phyloP scores from a whole-genome alignment of 495 filamentous ascomycete genomes.

The Poronia punctata region DNA sequence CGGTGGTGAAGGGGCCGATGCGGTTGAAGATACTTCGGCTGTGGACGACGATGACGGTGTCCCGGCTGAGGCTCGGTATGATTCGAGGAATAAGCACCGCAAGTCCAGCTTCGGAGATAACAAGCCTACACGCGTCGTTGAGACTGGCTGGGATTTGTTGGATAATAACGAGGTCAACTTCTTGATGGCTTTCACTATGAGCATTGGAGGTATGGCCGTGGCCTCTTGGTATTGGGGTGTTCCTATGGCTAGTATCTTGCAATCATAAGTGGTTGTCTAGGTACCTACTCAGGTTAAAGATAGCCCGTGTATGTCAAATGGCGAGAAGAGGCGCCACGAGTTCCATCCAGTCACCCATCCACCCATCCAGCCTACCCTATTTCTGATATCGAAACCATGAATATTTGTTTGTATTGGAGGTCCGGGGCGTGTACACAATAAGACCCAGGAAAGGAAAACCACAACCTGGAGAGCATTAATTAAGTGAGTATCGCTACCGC shows the following conservation, averaged over 20 bases:
- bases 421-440: too few species aligned
- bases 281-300: neutral
- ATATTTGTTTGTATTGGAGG: too few species aligned
- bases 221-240: constrained; percentile 47
- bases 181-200: constrained; percentile 78
- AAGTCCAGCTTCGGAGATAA: constrained; percentile 44
- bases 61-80: constrained; percentile 26
- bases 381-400: too few species aligned
- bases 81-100: constrained; percentile 36
- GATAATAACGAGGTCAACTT: constrained; percentile 95
- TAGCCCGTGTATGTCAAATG: neutral
- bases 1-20: constrained; percentile 23
- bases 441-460: too few species aligned
- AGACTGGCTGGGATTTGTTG: constrained; percentile 67
- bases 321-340: neutral
- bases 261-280: constrained; percentile 11
- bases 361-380: too few species aligned
- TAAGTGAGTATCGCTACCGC: too few species aligned
- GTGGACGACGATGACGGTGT: constrained; percentile 16
- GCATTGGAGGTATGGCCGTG: constrained; percentile 65
- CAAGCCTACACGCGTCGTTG: constrained; percentile 62
- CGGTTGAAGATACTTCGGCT: constrained; percentile 23
- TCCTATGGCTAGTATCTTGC: constrained; percentile 33
- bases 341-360: neutral
- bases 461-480: too few species aligned